Conservation (phyloP, 2,329 filamentous ascomycete genomes). For the Plenodomus biglobosus region DNA sequence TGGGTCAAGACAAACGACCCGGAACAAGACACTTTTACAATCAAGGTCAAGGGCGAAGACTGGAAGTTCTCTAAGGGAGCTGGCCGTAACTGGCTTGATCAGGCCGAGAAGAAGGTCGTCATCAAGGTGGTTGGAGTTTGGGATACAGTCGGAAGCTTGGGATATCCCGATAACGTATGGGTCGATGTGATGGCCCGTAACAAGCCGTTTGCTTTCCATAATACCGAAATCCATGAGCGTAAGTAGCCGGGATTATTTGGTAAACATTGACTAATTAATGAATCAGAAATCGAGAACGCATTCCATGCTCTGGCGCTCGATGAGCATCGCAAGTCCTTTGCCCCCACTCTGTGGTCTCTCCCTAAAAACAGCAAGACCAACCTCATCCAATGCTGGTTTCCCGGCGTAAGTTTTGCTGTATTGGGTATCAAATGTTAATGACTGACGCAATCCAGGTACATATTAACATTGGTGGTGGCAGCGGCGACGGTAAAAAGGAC, state of each 20-base stretch:
- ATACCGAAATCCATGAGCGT: constrained; percentile 43
- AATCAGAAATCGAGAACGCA: constrained; percentile 43
- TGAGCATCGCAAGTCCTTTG: constrained; percentile 54
- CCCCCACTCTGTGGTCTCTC: constrained; percentile 58
- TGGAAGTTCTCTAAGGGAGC: background rate
- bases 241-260: background rate
- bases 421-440: constrained; percentile 27
- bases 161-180: constrained; percentile 29
- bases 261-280: background rate
- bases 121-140: constrained; percentile 48
- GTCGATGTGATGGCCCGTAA: constrained; percentile 12
- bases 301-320: constrained; percentile 56
- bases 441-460: constrained; percentile 54
- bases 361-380: constrained; percentile 1
- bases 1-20: constrained; percentile 16
- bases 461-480: constrained; percentile 52
- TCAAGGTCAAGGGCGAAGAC: background rate
- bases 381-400: constrained; percentile 2
- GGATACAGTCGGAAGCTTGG: constrained; percentile 47
- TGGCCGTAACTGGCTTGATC: constrained; percentile 1
- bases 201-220: constrained; percentile 42
- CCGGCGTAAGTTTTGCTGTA: background rate
- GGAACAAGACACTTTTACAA: background rate
- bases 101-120: constrained; percentile 1
- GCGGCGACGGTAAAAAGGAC: constrained; percentile 40